A percentile compares a stretch with the other conserved stretches of the same genome.
Conservation (phyloP, 2,329 filamentous ascomycete species). For the Pezicula carpinea region DNA sequence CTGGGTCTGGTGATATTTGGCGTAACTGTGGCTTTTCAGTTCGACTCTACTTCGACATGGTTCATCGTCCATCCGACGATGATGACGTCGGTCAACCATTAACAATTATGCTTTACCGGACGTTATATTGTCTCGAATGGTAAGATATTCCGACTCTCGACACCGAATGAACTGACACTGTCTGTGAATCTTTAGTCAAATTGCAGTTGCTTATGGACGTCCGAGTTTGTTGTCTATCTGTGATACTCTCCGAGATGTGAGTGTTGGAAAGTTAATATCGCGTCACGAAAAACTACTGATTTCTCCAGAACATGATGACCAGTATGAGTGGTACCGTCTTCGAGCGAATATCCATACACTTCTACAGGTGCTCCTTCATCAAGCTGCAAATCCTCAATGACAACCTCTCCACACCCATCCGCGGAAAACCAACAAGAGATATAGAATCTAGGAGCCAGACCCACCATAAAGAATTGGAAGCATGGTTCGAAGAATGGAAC, state of each 20-base stretch:
- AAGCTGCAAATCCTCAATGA: slow-evolving; percentile 1
- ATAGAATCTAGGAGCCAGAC: not conserved
- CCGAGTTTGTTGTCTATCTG: not conserved
- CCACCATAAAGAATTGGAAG: not conserved
- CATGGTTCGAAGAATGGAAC: slow-evolving; percentile 1
- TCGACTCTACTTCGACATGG: slow-evolving; percentile 3
- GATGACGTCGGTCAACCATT: not conserved
- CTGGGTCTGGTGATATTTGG: slow-evolving; percentile 1
- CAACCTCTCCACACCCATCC: not conserved
- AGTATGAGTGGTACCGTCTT: not conserved
- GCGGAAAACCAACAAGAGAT: not conserved
- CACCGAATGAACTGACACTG: not conserved
- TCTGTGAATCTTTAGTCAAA: not conserved
- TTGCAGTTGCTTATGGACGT: not conserved
- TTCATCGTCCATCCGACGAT: not conserved
- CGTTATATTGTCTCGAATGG: slow-evolving; percentile 1
- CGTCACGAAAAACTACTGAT: not conserved
- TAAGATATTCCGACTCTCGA: not conserved
- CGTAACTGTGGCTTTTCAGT: not conserved
- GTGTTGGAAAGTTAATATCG: not conserved
- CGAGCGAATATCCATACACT: not conserved
- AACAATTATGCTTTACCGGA: not conserved
- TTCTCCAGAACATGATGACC: not conserved
- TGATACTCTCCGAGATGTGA: slow-evolving; percentile 1
- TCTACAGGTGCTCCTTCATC: not conserved